Percentiles rank a stretch among this genome's conserved stretches.
Evolutionary conservation across 2,329 filamentous ascomycete species (phyloP).

Genomic region (Xylariomycetidae sp.): DNA sequence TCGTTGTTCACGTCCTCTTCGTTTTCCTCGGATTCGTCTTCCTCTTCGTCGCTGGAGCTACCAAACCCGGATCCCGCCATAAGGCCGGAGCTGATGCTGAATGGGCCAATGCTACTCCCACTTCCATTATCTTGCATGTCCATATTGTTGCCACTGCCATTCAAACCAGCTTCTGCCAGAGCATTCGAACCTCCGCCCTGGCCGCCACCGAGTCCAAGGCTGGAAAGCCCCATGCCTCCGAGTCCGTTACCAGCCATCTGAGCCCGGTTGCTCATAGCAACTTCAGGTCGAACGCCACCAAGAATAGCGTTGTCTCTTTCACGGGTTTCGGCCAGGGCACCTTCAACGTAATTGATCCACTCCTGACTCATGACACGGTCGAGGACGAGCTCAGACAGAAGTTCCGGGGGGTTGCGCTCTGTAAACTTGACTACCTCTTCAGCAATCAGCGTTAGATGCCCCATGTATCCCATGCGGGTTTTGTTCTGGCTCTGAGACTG

Average conservation of each 20-base stretch:
- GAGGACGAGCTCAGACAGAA: constrained; percentile 77
- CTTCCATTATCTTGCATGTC: constrained; percentile 61
- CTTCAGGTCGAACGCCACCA: constrained; percentile 87
- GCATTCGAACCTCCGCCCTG: constrained; percentile 54
- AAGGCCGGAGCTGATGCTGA: constrained; percentile 68
- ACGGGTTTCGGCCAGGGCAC: constrained; percentile 84
- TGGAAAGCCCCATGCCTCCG: constrained; percentile 44
- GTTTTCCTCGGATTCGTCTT: constrained; percentile 86
- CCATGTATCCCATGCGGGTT: constrained; percentile 95
- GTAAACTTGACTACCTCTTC: constrained; percentile 99
- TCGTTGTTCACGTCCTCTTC: constrained; percentile 69
- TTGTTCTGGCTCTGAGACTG: constrained; percentile 77
- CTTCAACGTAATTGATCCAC: constrained; percentile 94
- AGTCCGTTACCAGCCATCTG: constrained; percentile 48
- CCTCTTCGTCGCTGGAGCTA: constrained; percentile 92
- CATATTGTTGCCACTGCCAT: constrained; percentile 54
- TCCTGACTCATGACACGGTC: constrained; percentile 84
- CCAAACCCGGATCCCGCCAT: constrained; percentile 81
- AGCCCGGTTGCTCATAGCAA: constrained; percentile 75
- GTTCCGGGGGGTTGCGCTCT: constrained; percentile 84
- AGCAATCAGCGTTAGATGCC: constrained; percentile 91
- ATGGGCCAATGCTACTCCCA: constrained; percentile 64
- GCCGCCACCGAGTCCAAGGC: constrained; percentile 34
- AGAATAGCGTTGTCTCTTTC: constrained; percentile 98
- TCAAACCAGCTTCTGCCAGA: constrained; percentile 76